A percentile compares a stretch with the other conserved stretches of the same genome.
These are phyloP conservation scores for Botrytis medusae DNA, from an alignment of 2,329 filamentous ascomycete species.

Conservation along the genomic window DNA sequence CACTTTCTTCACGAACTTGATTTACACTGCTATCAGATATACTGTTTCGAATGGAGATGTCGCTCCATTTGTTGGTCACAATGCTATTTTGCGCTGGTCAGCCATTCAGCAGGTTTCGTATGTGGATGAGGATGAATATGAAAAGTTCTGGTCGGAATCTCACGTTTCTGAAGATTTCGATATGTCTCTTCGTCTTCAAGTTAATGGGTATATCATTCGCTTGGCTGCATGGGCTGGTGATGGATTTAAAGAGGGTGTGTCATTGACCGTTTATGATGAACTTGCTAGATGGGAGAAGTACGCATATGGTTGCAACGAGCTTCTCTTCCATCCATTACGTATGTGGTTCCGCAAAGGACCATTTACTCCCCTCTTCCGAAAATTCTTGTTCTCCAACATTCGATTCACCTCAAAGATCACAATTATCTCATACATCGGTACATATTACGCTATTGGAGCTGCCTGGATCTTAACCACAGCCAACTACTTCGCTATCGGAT, in stretches of 20 bases:
- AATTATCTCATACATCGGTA: constrained; percentile 74
- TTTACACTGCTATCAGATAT: constrained; percentile 75
- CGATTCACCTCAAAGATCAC: constrained; percentile 74
- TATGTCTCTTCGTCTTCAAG: constrained; percentile 76
- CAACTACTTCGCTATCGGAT: constrained; percentile 76
- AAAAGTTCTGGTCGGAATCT: constrained; percentile 80
- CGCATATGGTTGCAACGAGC: constrained; percentile 79
- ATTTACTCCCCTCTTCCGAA: constrained; percentile 75
- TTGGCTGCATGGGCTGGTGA: constrained; percentile 71
- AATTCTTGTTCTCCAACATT: constrained; percentile 71
- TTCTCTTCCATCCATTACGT: constrained; percentile 75
- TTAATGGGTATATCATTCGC: constrained; percentile 69
- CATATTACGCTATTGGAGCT: constrained; percentile 76
- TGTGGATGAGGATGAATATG: constrained; percentile 66
- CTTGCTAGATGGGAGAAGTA: constrained; percentile 85
- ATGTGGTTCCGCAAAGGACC: constrained; percentile 73
- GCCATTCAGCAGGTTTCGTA: constrained; percentile 74
- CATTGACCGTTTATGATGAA: constrained; percentile 81
- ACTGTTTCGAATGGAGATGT: constrained; percentile 77
- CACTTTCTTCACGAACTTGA: constrained; percentile 70
- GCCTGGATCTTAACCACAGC: constrained; percentile 71
- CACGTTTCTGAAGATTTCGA: constrained; percentile 82
- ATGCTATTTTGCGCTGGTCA: constrained; percentile 73
- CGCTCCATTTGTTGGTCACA: constrained; percentile 79
- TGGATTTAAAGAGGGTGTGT: constrained; percentile 83